Conservation (phyloP, 2,329 filamentous ascomycete genomes). For the Fusarium paranaense region DNA sequence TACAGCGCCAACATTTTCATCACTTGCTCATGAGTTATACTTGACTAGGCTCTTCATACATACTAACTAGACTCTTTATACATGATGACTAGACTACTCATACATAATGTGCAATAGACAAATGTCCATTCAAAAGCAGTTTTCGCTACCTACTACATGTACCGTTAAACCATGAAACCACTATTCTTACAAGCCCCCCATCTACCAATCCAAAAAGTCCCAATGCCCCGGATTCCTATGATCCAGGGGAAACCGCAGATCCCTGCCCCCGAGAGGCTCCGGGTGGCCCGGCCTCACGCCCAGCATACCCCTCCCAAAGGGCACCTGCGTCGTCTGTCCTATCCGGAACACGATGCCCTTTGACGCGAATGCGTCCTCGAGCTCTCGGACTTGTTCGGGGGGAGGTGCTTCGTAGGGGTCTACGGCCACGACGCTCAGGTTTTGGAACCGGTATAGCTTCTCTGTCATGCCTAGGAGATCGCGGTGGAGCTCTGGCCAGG, state of each 20-base stretch:
- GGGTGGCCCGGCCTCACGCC: conserved; percentile 41
- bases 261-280: conserved; percentile 17
- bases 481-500: conserved; percentile 43
- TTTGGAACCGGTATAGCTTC: conserved; percentile 39
- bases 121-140: not conserved
- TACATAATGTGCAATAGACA: not conserved
- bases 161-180: conserved; percentile 1
- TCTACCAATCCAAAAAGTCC: conserved; percentile 25
- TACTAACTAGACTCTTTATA: not conserved
- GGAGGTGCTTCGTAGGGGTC: conserved; percentile 40
- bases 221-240: conserved; percentile 25
- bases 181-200: not conserved
- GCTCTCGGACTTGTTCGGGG: conserved; percentile 31
- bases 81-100: not conserved
- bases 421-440: conserved; percentile 38
- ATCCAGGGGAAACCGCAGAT: conserved; percentile 38
- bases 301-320: conserved; percentile 44
- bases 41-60: not conserved
- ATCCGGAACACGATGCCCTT: conserved; percentile 35
- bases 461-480: conserved; percentile 38
- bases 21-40: not conserved
- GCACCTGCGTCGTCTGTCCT: conserved; percentile 40
- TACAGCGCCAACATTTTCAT: not conserved
- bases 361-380: conserved; percentile 28
- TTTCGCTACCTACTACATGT: conserved; percentile 3